Conservation (phyloP, 805 yeast genomes). For the Yamadazyma nakazawae region DNA sequence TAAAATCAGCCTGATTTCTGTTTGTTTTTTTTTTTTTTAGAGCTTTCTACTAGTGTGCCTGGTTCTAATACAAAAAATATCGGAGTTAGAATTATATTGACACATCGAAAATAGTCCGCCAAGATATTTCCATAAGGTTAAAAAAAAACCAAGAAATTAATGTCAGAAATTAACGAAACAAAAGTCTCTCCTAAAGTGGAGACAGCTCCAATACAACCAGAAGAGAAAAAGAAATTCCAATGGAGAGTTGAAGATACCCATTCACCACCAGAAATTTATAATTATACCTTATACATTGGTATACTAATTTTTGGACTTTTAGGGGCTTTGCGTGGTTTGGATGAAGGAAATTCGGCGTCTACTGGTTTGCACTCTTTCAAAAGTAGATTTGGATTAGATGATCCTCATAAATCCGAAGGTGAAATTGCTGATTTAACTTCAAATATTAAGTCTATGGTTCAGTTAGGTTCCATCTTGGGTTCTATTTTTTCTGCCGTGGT, state of each 20-base stretch:
- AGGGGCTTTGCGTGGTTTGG: conserved; percentile 57
- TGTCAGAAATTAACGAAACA: background rate
- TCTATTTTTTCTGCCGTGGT: conserved; percentile 45
- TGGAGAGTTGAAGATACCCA: conserved; percentile 19
- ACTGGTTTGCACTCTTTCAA: conserved; percentile 45
- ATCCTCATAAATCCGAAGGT: conserved; percentile 28
- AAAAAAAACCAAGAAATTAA: background rate
- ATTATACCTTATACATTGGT: conserved; percentile 42
- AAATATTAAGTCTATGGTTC: conserved; percentile 58
- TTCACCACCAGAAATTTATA: conserved; percentile 46
- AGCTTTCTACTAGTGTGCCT: no score
- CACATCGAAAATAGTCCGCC: background rate
- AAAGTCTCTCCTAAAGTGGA: background rate
- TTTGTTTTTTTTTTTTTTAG: no score
- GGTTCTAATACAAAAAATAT: no score
- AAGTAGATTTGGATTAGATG: conserved; percentile 43
- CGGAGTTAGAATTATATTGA: background rate
- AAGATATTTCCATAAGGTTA: background rate
- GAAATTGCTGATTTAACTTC: conserved; percentile 47
- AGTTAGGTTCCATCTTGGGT: conserved; percentile 54
- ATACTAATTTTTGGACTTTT: conserved; percentile 52
- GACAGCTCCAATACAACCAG: background rate
- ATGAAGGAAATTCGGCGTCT: conserved; percentile 53
- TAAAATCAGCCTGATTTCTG: no score
- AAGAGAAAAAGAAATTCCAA: conserved; percentile 4